Evolutionary conservation across 1,139 yeast genomes (phyloP).

Genomic region (Barnettozyma hawaiiensis): DNA sequence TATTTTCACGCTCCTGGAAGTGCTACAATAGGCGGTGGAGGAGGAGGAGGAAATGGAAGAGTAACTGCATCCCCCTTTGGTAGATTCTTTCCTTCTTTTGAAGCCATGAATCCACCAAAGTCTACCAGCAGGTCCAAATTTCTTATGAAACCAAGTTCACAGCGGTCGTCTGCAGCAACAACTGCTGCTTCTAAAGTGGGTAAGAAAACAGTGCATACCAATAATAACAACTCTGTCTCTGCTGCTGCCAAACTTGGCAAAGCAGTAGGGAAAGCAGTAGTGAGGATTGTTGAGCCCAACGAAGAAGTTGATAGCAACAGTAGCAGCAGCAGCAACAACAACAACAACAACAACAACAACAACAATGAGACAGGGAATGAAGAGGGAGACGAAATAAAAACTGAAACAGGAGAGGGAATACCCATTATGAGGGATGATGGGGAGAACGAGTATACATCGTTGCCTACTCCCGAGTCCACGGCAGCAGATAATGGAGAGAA

Average conservation of each 20-base stretch:
- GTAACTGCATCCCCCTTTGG: conserved; percentile 26
- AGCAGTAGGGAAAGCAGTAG: conserved; percentile 2
- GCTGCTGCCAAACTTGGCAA: neutral
- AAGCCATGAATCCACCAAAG: conserved; percentile 30
- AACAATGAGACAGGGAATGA: conserved; percentile 2
- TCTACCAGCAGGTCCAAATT: conserved; percentile 12
- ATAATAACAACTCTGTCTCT: neutral
- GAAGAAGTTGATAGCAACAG: conserved; percentile 2
- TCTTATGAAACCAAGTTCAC: conserved; percentile 2
- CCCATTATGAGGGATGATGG: neutral
- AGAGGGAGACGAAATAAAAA: neutral
- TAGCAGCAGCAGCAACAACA: too few species aligned
- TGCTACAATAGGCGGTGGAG: too few species aligned
- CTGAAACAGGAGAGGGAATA: neutral
- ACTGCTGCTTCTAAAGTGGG: conserved; percentile 1
- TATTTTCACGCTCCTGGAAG: neutral
- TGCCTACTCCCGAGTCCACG: conserved; percentile 27
- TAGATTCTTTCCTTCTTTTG: conserved; percentile 30
- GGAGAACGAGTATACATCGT: conserved; percentile 16
- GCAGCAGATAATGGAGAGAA: conserved; percentile 10
- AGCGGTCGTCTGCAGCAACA: neutral
- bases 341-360: too few species aligned
- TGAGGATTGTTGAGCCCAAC: conserved; percentile 7
- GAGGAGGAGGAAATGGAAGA: conserved; percentile 7
- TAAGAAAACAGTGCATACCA: neutral